These are phyloP conservation scores for Paramyrothecium roridum DNA, from an alignment of 2,329 filamentous ascomycete genomes.

Conservation along the genomic window DNA sequence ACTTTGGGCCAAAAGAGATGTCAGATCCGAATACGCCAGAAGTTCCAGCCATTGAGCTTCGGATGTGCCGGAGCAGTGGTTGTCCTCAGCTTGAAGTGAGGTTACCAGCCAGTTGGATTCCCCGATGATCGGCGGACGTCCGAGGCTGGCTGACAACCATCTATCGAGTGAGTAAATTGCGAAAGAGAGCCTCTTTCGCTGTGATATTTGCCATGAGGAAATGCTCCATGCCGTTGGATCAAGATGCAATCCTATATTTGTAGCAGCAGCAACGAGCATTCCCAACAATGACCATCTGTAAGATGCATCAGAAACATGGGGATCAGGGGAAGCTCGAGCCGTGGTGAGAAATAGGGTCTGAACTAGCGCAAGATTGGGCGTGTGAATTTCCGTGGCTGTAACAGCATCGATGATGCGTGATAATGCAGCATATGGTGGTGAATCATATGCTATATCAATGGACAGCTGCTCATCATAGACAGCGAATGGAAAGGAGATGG, in stretches of 20 bases:
- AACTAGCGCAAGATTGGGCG: conserved; percentile 7
- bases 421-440: conserved; percentile 10
- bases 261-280: conserved; percentile 9
- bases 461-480: conserved; percentile 14
- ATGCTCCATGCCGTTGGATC: conserved; percentile 12
- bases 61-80: conserved; percentile 2
- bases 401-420: conserved; percentile 10
- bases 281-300: conserved; percentile 11
- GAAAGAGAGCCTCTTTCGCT: conserved; percentile 11
- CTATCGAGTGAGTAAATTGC: conserved; percentile 10
- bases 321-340: conserved; percentile 11
- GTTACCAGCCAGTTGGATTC: conserved; percentile 8
- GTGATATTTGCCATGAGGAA: conserved; percentile 5
- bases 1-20: conserved; percentile 1
- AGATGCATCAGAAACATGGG: conserved; percentile 11
- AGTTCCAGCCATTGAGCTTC: conserved; percentile 4
- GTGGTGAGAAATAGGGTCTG: conserved; percentile 7
- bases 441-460: conserved; percentile 16
- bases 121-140: conserved; percentile 8
- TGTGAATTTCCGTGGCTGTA: conserved; percentile 10
- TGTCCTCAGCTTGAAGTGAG: not conserved
- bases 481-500: conserved; percentile 12
- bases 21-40: conserved; percentile 4
- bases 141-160: conserved; percentile 12
- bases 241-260: conserved; percentile 12